Evolutionary conservation across 352 stramenopile genomes (phyloP), one percentile per base, ranked within the genome.

Genomic region (Globisporangium nunn): DNA sequence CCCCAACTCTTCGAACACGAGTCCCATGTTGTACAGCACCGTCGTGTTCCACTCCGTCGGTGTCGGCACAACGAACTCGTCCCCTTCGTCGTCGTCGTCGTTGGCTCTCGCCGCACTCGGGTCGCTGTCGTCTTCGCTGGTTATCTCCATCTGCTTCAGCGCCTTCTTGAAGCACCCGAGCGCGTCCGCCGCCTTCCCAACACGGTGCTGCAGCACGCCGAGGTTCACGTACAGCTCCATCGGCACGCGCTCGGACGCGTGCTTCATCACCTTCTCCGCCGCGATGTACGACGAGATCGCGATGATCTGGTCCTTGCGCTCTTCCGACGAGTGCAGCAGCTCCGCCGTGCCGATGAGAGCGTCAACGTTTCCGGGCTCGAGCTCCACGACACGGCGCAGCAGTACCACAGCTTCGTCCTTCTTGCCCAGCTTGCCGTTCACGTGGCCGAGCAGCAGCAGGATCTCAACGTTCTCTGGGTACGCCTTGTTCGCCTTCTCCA

Each of bases 21-120:
- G 77, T 12, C 88, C 95, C 60, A 98, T 80, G 68, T 99, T 99
- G 78, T 98, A 99, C 52, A 96, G 65, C 66, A 98, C 91, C 31
- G 89, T 98, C 17, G 97, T 85, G 50, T 97, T 97, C 15, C 78
- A 68, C 70, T 81, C 67, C 59, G 70, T 73, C 43, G 81, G 69
- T 50, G 73, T 87, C 3, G 81, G 81, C 2, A 66, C 59, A n/a
- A 41, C 50, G 8, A 71, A 63, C 14, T 67, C 61, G 29, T 78
- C 69, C 7, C 61, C 68, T 3, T 73, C 58, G 29, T 78, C 69
- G 8, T 62, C 68, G 4, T 73, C 58, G 49, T 72, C 69, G 7
- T 80, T 69, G 8, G 69, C 65, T 33, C 35, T 33, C 50, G 37
- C 18, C 52, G 33, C 46, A 28, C 15, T 33, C 28, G 3, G 63